Conservation (phyloP, 306 rosid genomes). For the Rubus parviflorus region DNA sequence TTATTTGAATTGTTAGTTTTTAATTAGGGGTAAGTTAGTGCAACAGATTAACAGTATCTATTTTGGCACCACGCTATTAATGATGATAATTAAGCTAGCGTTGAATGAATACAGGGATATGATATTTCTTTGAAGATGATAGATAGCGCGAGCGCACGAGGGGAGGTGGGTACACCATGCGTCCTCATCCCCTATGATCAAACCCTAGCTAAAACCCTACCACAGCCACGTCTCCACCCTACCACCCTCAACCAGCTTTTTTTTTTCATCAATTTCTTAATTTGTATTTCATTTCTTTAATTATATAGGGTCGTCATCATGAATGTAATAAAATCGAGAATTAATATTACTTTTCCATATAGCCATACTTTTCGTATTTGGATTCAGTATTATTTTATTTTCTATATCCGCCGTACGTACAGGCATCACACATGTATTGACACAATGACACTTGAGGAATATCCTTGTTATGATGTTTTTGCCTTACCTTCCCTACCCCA, state of each 20-base stretch:
- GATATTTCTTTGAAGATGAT: conserved; percentile 13
- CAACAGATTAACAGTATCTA: background rate
- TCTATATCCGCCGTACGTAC: background rate
- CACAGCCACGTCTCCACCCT: conserved; percentile 9
- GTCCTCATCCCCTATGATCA: conserved; percentile 35
- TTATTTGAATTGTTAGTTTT: background rate
- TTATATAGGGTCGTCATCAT: background rate
- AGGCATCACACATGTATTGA: background rate
- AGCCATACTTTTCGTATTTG: background rate
- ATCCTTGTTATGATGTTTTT: background rate
- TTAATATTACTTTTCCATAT: background rate
- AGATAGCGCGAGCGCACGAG: conserved; percentile 81
- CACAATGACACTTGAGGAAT: background rate
- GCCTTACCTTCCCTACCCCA: background rate
- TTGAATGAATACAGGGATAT: background rate
- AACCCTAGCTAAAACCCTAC: conserved; percentile 34
- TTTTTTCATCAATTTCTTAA: background rate
- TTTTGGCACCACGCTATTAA: conserved; percentile 48
- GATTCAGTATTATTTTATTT: background rate
- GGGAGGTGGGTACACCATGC: conserved; percentile 49
- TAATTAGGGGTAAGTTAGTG: conserved; percentile 4
- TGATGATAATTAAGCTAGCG: conserved; percentile 38
- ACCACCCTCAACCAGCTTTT: background rate
- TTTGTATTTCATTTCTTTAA: background rate
- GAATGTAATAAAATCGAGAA: background rate